Base-by-base conservation (phyloP, 371 early-diverging fungal genomes). In the Mortierella sp. region DNA sequence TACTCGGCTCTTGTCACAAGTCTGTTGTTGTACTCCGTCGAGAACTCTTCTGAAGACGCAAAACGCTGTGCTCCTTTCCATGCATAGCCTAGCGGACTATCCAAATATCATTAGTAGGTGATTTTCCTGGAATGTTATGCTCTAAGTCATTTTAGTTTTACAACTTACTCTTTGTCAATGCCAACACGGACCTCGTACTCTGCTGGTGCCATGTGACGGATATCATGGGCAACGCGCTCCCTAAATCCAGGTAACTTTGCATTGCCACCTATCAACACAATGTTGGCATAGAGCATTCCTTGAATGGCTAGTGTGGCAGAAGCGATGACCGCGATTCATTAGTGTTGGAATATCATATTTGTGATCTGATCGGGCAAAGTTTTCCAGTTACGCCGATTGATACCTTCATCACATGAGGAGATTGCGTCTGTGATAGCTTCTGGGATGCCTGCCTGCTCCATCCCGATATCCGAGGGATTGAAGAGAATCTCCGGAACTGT, bases 401-500 rank as follows among this genome's bases (percentile, higher is more conserved):
- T 68, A 57, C 75, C 71, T 61, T 68, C 60, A 23, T 74, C 68
- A 29, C 68, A 74, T n/a, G 47, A 51, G 5, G 66, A 62, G 26
- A 75, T 56, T 16, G 93, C 85, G 57, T 92, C 89, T 5, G 83
- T 80, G 28, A 96, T 92, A 1, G 93, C 89, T 72, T 93, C 92
- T 2, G 93, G 88, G 29, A 96, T 85, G 7, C 96, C 96, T 2
- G 90, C 93, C 72, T 96, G 95, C 26, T 91, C 85, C 68, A 96
- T 86, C 7, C 94, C 93, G 62, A 95, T 91, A 75, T 96, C 94
- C 0, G 91, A 86, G 0, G 96, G 96, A 71, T 92, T 83, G 75
- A 96, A 94, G 25, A 96, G 82, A 21, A 94, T 85, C 70, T 96
- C 96, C 0, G 96, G 94, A 12, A 96, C 87, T 61, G 92, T 91